Evolutionary conservation across 2,329 filamentous ascomycete species (phyloP).

Genomic region (Pezicula neosporulosa): DNA sequence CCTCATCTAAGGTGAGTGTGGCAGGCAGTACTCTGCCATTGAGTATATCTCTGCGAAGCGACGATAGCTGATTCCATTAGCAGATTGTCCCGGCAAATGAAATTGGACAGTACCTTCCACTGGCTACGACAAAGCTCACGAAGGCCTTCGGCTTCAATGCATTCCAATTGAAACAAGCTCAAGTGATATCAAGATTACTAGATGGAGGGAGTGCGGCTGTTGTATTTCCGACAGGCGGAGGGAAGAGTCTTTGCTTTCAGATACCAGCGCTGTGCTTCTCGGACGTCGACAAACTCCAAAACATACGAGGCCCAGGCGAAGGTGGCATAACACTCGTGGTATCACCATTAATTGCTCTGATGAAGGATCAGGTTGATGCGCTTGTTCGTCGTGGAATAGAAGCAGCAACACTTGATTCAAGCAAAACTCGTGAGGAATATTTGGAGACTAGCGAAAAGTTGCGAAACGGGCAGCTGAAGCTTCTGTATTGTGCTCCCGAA

Average conservation of each 20-base stretch:
- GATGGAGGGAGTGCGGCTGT: conserved; percentile 39
- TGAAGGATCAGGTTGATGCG: conserved; percentile 59
- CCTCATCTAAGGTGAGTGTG: background rate
- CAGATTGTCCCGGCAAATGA: background rate
- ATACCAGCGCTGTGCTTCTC: conserved; percentile 39
- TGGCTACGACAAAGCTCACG: conserved; percentile 33
- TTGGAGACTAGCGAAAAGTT: conserved; percentile 40
- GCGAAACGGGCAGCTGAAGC: conserved; percentile 42
- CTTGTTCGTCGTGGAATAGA: conserved; percentile 44
- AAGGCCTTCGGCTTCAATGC: conserved; percentile 35
- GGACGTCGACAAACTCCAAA: conserved; percentile 31
- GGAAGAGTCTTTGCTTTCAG: conserved; percentile 40
- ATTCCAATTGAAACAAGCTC: conserved; percentile 43
- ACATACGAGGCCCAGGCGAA: conserved; percentile 16
- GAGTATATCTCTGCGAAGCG: no score
- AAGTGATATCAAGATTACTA: conserved; percentile 38
- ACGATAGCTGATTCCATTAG: no score
- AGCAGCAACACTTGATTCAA: conserved; percentile 54
- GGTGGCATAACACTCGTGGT: conserved; percentile 52
- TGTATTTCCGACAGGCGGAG: conserved; percentile 39
- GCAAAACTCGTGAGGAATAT: conserved; percentile 40
- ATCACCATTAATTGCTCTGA: conserved; percentile 52
- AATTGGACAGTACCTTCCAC: conserved; percentile 2
- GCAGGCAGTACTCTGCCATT: background rate
- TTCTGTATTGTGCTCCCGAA: conserved; percentile 58